Evolutionary conservation across 2,329 filamentous ascomycete species (phyloP).

Genomic region (Corniculantispora saksenae): DNA sequence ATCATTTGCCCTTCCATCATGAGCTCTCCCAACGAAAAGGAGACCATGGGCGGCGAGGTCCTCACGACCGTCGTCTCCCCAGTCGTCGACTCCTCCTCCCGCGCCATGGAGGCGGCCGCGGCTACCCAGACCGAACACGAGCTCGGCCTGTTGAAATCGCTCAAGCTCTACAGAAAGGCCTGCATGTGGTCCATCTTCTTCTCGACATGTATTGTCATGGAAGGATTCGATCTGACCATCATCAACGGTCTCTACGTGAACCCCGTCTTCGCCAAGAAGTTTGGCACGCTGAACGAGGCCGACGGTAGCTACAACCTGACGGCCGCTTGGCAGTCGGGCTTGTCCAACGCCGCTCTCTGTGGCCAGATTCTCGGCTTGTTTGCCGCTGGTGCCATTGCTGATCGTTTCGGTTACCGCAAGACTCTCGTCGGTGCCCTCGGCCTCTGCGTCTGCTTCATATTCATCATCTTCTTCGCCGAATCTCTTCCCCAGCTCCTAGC

Average conservation of each 20-base stretch:
- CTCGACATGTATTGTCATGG: constrained; percentile 41
- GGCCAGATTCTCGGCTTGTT: constrained; percentile 55
- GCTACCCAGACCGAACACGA: constrained; percentile 38
- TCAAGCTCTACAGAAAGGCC: constrained; percentile 43
- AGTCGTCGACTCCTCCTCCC: not conserved
- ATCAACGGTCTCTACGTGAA: constrained; percentile 45
- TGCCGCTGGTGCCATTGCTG: constrained; percentile 49
- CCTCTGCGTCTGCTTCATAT: constrained; percentile 45
- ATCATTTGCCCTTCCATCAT: not conserved
- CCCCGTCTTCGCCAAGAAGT: constrained; percentile 40
- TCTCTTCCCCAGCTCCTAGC: constrained; percentile 43
- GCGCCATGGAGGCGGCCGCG: constrained; percentile 23
- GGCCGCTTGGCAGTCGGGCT: constrained; percentile 53
- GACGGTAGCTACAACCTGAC: constrained; percentile 48
- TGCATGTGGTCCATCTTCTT: constrained; percentile 40
- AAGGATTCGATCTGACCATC: constrained; percentile 43
- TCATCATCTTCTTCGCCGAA: constrained; percentile 49
- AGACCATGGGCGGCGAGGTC: not conserved
- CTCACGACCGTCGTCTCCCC: not conserved
- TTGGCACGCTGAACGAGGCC: constrained; percentile 33
- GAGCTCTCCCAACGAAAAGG: not conserved
- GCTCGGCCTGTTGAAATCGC: constrained; percentile 34
- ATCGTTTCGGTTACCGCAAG: constrained; percentile 48
- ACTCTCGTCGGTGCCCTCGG: constrained; percentile 47
- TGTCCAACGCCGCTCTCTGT: constrained; percentile 48